Percentiles rank a stretch among this genome's conserved stretches.
phyloP scores from a whole-genome alignment of 257 asterid genomes.

The Solanum tarijense region DNA sequence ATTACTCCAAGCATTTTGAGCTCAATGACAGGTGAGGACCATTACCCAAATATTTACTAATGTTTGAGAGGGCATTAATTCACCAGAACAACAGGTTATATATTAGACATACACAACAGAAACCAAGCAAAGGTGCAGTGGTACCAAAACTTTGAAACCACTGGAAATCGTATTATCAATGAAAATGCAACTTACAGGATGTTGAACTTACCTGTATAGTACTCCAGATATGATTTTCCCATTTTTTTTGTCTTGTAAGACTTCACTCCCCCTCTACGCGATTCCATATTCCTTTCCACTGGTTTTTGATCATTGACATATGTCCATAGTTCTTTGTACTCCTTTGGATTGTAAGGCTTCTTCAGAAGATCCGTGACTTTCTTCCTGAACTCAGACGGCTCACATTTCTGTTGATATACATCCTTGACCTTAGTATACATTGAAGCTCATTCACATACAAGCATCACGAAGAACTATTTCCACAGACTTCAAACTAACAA shows the following conservation, averaged over 20 bases:
- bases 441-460: background rate
- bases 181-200: background rate
- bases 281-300: background rate
- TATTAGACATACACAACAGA: background rate
- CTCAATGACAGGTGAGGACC: background rate
- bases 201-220: background rate
- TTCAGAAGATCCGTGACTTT: constrained; percentile 1
- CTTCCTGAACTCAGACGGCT: background rate
- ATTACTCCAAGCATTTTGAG: background rate
- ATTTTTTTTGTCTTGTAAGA: background rate
- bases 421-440: background rate
- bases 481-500: background rate
- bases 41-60: background rate
- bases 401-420: background rate
- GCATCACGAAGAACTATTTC: background rate
- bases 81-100: background rate
- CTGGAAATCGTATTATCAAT: background rate
- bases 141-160: background rate
- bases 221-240: constrained; percentile 3
- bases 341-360: constrained; percentile 1
- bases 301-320: background rate
- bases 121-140: background rate
- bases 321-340: constrained; percentile 1
- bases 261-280: background rate
- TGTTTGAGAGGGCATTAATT: background rate